These are phyloP conservation scores for Lepiota subincarnata DNA, from an alignment of 768 basidiomycete species.

Conservation along the genomic window DNA sequence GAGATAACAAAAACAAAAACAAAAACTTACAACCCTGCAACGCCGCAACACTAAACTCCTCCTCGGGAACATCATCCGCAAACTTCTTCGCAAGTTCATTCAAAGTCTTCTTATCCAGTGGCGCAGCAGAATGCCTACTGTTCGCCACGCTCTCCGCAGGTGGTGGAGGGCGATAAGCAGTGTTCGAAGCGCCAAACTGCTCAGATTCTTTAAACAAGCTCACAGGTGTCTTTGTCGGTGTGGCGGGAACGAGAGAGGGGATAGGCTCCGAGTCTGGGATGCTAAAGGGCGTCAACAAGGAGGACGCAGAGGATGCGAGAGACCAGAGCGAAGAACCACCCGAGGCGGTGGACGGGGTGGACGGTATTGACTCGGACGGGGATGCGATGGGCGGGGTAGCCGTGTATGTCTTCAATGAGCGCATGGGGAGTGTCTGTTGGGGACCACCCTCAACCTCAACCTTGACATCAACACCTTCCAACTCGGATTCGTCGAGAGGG, in stretches of 20 bases:
- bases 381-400: neutral
- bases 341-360: neutral
- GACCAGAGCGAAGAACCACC: slow-evolving; percentile 32
- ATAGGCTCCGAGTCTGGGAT: neutral
- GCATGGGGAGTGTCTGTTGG: neutral
- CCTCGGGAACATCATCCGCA: slow-evolving; percentile 77
- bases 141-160: slow-evolving; percentile 55
- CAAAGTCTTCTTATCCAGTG: slow-evolving; percentile 61
- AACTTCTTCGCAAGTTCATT: slow-evolving; percentile 72
- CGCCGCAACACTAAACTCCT: slow-evolving; percentile 85
- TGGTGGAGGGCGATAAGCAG: slow-evolving; percentile 61
- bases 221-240: neutral
- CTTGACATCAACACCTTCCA: slow-evolving; percentile 8
- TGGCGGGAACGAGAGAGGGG: slow-evolving; percentile 14
- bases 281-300: slow-evolving; percentile 1
- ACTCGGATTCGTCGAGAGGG: slow-evolving; percentile 15
- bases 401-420: too few species aligned
- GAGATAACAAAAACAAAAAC: slow-evolving; percentile 17
- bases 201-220: slow-evolving; percentile 11
- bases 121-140: slow-evolving; percentile 59
- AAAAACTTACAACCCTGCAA: slow-evolving; percentile 80
- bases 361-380: neutral
- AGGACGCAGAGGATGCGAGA: slow-evolving; percentile 38
- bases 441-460: slow-evolving; percentile 13
- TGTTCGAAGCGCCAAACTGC: slow-evolving; percentile 54